Base-by-base conservation (phyloP, 1,139 yeast species). In the Taphrina confusa region DNA sequence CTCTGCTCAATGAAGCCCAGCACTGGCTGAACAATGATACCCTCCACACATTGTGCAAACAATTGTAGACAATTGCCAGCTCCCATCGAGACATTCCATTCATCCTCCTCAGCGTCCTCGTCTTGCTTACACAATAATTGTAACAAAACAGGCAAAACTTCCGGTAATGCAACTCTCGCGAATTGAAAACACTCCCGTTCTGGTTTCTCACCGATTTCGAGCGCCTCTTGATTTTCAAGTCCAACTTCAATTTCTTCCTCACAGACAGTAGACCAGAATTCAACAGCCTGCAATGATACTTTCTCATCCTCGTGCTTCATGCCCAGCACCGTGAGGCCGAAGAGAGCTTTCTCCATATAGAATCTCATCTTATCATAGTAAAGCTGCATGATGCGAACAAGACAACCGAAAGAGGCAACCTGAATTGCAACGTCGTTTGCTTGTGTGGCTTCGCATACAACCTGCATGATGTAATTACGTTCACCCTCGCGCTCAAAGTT, bases 81-180 rank as follows among this genome's bases (percentile, higher is more conserved):
- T 57, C 98, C 97, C 98, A 92, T 92, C 6, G 97, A 84, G 49
- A 90, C 95, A 61, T 91, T 87, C 98, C 98, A 92, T 69, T 89
- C 95, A 70, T 92, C 98, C 71, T 90, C 97, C 64, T 79, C 83
- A 25, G 70, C 67, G 70, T 85, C 92, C 62, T 88, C 96, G 71
- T 89, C 92, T 73, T 90, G 97, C 72, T 90, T 82, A 12, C 94
- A 87, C 65, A 92, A 80, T 63, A 92, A 78, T 39, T 81, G 78
- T 68, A 92, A 79, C 65, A 92, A 77, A 22, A 95, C 88, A 36
- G 98, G 98, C 64, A 92, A 80, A 16, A 92, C 95, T 68, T 88
- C 95, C 61, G 81, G 78, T 62, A 89, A 78, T 3, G 97, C 96
- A 63, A 83, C 82, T 54, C 84, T 77, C 4, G 97, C 96, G 75